Percentiles rank a stretch among this genome's conserved stretches.
phyloP scores from a whole-genome alignment of 148 eudicot genomes.

The Salicornia ramosissima region DNA sequence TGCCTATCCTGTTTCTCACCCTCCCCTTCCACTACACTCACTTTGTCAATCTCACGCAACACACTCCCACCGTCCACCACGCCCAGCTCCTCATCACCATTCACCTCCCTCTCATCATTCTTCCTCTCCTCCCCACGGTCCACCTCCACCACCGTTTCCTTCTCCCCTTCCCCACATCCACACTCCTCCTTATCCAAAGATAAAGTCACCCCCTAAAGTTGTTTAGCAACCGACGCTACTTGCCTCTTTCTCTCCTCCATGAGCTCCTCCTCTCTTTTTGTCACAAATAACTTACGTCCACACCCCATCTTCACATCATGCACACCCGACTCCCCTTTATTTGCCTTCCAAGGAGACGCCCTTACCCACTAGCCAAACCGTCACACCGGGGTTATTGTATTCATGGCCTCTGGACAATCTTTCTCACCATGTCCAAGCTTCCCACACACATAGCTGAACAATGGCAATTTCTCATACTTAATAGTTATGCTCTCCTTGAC shows the following conservation, averaged over 20 bases:
- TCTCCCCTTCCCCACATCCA: not conserved
- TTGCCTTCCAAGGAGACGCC: not conserved
- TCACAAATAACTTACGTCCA: too few species aligned
- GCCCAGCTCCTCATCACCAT: not conserved
- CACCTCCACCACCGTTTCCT: too few species aligned
- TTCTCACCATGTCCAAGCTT: not conserved
- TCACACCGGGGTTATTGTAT: not conserved
- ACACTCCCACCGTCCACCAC: too few species aligned
- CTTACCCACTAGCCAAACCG: not conserved
- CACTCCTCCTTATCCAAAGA: not conserved
- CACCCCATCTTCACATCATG: not conserved
- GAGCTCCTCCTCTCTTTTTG: not conserved
- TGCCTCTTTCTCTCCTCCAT: not conserved
- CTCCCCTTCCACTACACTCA: too few species aligned
- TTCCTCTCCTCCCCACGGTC: not conserved
- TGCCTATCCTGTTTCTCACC: too few species aligned
- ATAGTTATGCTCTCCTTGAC: not conserved
- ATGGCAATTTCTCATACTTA: not conserved
- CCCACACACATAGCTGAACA: not conserved
- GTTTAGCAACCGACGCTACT: not conserved
- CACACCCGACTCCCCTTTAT: not conserved
- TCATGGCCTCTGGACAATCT: not conserved
- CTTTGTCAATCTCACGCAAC: too few species aligned
- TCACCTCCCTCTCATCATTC: not conserved
- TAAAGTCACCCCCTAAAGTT: too few species aligned